phyloP scores from a whole-genome alignment of 2,329 filamentous ascomycete genomes.

The Didymosphaeria variabile region DNA sequence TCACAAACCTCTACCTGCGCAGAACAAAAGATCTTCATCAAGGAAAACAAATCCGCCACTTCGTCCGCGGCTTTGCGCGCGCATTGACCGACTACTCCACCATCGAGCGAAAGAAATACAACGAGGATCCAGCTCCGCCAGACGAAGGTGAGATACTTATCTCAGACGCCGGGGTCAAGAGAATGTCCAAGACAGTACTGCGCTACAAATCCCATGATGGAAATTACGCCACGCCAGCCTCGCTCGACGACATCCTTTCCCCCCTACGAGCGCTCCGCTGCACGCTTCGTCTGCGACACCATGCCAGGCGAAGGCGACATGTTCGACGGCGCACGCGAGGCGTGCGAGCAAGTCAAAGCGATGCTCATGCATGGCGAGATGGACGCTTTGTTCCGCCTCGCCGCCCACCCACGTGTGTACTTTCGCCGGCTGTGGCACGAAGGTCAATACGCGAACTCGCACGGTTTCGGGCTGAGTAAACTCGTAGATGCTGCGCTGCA shows the following conservation, averaged over 20 bases:
- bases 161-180: neutral
- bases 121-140: neutral
- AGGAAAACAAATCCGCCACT: slow-evolving; percentile 8
- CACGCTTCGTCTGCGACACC: neutral
- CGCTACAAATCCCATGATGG: neutral
- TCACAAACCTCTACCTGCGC: slow-evolving; percentile 18
- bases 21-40: neutral
- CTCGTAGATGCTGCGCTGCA: neutral
- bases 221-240: neutral
- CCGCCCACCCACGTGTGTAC: neutral
- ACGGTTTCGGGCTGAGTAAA: slow-evolving; percentile 5
- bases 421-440: slow-evolving; percentile 8
- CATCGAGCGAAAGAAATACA: slow-evolving; percentile 8
- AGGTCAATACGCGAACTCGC: neutral
- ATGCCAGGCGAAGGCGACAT: slow-evolving; percentile 6
- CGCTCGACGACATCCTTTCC: neutral
- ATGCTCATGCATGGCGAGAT: slow-evolving; percentile 9
- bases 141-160: slow-evolving; percentile 2
- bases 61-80: slow-evolving; percentile 1
- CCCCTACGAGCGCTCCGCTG: neutral
- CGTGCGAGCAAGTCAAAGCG: slow-evolving; percentile 6
- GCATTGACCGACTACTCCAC: neutral
- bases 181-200: neutral
- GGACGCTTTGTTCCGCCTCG: slow-evolving; percentile 1
- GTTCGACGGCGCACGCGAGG: neutral